Base-by-base conservation (phyloP, 257 asterid genomes). In the Solanum bukasovii region DNA sequence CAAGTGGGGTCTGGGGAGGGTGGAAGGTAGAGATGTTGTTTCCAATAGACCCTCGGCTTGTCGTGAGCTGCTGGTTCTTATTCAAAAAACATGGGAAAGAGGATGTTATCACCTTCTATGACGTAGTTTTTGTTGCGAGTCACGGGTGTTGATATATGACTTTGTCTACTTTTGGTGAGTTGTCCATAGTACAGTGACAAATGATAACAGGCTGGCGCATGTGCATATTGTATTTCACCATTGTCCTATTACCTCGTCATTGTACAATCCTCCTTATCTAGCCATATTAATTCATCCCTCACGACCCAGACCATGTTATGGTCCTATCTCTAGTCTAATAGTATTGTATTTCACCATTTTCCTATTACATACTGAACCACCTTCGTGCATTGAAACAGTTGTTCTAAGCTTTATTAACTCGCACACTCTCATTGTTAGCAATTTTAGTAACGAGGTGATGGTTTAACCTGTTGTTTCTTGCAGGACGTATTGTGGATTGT, bases 401-500 rank as follows among this genome's bases (percentile, higher is more conserved):
- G 67, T 79, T 78, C 37, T 9, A 29, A 79, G 35, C 23, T 10
- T 52, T 70, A 16, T 23, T 44, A 13, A 13, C 49, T 33, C 9
- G 3, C 2, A 59, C 87, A 20, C 65, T 59, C 40, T 81, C 70
- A 3, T 86, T 37, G 68, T 56, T 14, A 21, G 42, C n/a, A 75
- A 38, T 37, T 37, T 83, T 67, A 29, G 63, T 78, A 78, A 82
- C 40, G 0, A 0, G 85, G 65, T 44, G 85, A 42, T 42, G 25
- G 37, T 56, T 4, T 83, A 87, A 71, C 18, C 11, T 74, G 34
- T 67, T 72, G 7, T 75, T 72, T 16, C 56, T 89, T 92, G 89
- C 94, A 97, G 99, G 99, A 87, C 99, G 89, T 88, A 97, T 97
- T 33, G 94, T 97, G 73, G 99, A 97, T 89, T 96, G 98, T 93